Evolutionary conservation across 441 rosid species (phyloP).

Genomic region (Geranium incanum): DNA sequence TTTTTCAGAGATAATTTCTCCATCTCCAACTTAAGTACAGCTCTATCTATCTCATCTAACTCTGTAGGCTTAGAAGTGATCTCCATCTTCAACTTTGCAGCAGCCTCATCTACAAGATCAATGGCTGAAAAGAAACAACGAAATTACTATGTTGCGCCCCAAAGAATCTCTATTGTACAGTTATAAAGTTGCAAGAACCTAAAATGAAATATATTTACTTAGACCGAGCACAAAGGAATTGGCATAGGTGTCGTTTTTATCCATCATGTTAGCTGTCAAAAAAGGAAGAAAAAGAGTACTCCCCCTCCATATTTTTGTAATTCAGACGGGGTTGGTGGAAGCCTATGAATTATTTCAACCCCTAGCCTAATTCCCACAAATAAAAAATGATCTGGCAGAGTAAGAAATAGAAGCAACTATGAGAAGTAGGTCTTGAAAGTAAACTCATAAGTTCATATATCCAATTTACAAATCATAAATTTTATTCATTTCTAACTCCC

Average conservation of each 20-base stretch:
- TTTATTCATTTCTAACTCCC: neutral
- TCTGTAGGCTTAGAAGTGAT: slow-evolving; percentile 98
- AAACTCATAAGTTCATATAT: neutral
- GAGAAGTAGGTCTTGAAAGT: neutral
- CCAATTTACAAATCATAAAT: neutral
- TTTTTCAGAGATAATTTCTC: slow-evolving; percentile 81
- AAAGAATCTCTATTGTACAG: neutral
- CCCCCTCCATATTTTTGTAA: neutral
- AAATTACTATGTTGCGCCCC: neutral
- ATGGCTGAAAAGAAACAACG: slow-evolving; percentile 61
- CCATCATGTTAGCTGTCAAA: neutral
- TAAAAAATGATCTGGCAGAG: neutral
- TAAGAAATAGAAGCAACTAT: neutral
- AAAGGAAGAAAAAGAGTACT: neutral
- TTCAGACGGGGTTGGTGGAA: neutral
- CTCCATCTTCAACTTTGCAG: slow-evolving; percentile 98
- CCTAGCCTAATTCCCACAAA: neutral
- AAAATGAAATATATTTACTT: neutral
- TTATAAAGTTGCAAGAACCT: neutral
- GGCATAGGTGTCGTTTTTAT: neutral
- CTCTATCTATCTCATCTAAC: slow-evolving; percentile 92
- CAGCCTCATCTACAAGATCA: slow-evolving; percentile 97
- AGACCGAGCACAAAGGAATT: neutral
- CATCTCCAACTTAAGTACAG: slow-evolving; percentile 84
- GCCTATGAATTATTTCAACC: neutral